Evolutionary conservation across 2,329 filamentous ascomycete genomes (phyloP), one percentile per base, ranked within the genome.

Genomic region (Chaetothyriales sp.): DNA sequence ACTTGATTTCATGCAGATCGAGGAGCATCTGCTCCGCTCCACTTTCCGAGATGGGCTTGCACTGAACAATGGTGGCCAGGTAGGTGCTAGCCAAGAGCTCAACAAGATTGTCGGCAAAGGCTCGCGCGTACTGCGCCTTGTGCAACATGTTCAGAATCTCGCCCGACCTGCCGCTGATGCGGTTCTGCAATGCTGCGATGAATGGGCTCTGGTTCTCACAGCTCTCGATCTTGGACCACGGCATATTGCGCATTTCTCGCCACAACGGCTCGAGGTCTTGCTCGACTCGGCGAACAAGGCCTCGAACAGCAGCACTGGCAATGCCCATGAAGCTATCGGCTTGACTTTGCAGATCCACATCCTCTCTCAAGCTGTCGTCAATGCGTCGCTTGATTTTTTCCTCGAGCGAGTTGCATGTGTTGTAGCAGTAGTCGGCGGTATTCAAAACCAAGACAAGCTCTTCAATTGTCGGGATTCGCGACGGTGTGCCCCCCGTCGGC

Each of bases 11-110:
- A 63, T 97, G 97, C 58, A 90, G 89, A 69, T 98, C 92, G 4
- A 98, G 80, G 18, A 97, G 76, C 89, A 98, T 95, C 80, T 95
- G 92, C 67, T 98, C 90, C 9, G 92, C 92, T 10, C 89, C 92
- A 51, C 89, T 86, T 69, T 97, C 92, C 4, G 88, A 90, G 47
- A 98, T 85, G 0, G 92, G 92, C 59, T 83, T 83, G 69, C 89
- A 95, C 64, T 87, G 85, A 44, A 94, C 87, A 53, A 97, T 84
- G 63, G 85, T 94, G 56, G 76, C 73, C 58, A 95, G 79, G 65
- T 92, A 97, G 1, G 81, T 77, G 52, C 77, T 85, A 15, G 86
- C 85, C 57, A 97, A 72, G 56, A 86, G 77, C 66, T 98, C 92
- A 43, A 97, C 86, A n/a, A 97, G 72, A 58, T 97, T 90, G 67